Conservation (phyloP, 108 stramenopile genomes). For the Bacterosira constricta region DNA sequence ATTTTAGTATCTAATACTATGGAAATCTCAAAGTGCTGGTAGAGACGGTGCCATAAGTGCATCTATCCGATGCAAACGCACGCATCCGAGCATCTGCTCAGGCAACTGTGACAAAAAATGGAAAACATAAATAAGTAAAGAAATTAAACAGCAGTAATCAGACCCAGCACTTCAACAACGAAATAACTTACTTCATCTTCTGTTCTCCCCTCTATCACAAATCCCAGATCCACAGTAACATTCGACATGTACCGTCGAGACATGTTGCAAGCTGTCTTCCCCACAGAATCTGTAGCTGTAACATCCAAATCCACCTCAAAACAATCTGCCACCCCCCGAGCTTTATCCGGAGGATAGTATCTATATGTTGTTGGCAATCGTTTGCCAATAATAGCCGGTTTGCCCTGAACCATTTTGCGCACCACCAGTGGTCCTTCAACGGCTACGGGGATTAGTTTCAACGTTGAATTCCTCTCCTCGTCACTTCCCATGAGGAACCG, state of each 20-base stretch:
- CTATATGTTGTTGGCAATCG: constrained; percentile 50
- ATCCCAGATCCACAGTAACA: constrained; percentile 80
- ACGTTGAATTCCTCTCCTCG: constrained; percentile 19
- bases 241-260: constrained; percentile 65
- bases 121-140: too few species aligned
- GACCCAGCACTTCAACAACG: too few species aligned
- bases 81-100: constrained; percentile 79
- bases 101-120: too few species aligned
- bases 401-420: constrained; percentile 45
- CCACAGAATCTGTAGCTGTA: constrained; percentile 68
- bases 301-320: constrained; percentile 86
- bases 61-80: constrained; percentile 79
- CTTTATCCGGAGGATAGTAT: constrained; percentile 48
- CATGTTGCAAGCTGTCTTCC: constrained; percentile 67
- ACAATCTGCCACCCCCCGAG: constrained; percentile 54
- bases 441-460: constrained; percentile 52
- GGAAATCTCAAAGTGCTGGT: constrained; percentile 28
- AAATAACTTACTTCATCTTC: too few species aligned
- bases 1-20: too few species aligned
- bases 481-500: constrained; percentile 75
- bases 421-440: constrained; percentile 50
- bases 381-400: constrained; percentile 58
- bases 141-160: too few species aligned
- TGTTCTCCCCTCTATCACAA: constrained; percentile 76
- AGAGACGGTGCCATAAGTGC: constrained; percentile 66